Evolutionary conservation across 192 early-diverging fungal genomes (phyloP), one percentile per base, ranked within the genome.

Genomic region (Cladochytrium replicatum): DNA sequence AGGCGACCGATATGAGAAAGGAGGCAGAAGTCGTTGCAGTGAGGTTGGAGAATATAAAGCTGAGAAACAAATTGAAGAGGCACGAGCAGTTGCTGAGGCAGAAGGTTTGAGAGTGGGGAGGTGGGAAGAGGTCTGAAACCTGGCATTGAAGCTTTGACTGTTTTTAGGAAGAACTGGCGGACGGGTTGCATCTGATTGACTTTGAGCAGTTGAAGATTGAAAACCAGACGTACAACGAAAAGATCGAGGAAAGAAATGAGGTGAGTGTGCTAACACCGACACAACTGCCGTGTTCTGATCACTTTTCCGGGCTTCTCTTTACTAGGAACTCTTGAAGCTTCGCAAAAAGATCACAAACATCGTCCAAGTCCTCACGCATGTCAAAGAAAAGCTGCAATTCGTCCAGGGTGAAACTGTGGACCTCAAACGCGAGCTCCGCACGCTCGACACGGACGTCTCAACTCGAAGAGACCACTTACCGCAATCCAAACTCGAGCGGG

Each of bases 201-300:
- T 80, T 80, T 58, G 77, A 80, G 55, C 77, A 80, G 44, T 64
- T 80, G 30, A 80, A 80, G 46, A 80, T 80, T 43, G 77, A 80
- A 44, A 80, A 80, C 50, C 67, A 70, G 28, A 78, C 77, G 3
- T 78, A 74, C 61, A 78, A 77, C 52, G 78, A 81, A 55, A 80
- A 80, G 47, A 80, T 80, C 32, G 77, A 80, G 54, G 71, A 81
- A 29, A 53, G 77, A 17, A 78, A 78, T 46, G 77, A 78, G 41
- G 66, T 70, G 31, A 13, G 19, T 0, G 29, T 21, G 21, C 13
- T 45, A 22, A 1, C 6, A 46, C 15, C 3, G 3, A 4, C 4
- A n/a, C 4, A 13, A 6, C 3, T 46, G 28, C 5, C 3, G 45
- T 45, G 4, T 2, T 0, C 32, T 29, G 25, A 22, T 46, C 4